Percentiles rank a stretch among this genome's conserved stretches.
Conservation (phyloP, 2,329 filamentous ascomycete genomes). For the Diaporthe sp. region DNA sequence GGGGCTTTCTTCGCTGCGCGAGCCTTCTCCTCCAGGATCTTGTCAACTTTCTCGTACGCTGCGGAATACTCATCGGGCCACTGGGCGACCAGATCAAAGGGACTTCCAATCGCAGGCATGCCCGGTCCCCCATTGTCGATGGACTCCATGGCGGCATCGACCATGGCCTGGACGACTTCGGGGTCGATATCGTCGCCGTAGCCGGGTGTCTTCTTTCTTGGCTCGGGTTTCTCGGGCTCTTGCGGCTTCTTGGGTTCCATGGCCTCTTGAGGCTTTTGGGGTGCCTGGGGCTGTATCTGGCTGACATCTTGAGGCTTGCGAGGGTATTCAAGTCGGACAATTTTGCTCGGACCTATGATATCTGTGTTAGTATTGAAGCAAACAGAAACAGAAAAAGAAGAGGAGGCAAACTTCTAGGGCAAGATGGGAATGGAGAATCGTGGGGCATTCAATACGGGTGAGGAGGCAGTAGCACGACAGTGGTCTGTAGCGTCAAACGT, state of each 20-base stretch:
- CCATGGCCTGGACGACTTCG: not conserved
- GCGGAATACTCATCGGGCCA: not conserved
- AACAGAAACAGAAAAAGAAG: no score
- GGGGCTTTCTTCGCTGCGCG: not conserved
- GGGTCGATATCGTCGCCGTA: not conserved
- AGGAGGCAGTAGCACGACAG: not conserved
- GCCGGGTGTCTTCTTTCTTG: not conserved
- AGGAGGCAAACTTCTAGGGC: accelerated
- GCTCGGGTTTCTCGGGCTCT: not conserved
- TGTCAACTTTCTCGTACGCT: not conserved
- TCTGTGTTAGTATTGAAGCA: not conserved
- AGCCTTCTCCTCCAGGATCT: not conserved
- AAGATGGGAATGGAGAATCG: accelerated
- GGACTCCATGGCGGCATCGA: not conserved
- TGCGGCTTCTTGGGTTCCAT: not conserved
- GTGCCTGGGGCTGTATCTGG: not conserved
- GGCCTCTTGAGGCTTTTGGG: not conserved
- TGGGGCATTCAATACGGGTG: no score
- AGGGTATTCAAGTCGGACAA: not conserved
- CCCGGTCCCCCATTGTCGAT: not conserved
- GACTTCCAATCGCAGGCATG: not conserved
- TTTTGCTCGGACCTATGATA: not conserved
- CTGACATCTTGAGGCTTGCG: not conserved
- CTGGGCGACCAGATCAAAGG: not conserved
- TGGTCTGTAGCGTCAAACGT: not conserved